phyloP scores from a whole-genome alignment of 2,329 filamentous ascomycete genomes.

The Fusarium sp. region DNA sequence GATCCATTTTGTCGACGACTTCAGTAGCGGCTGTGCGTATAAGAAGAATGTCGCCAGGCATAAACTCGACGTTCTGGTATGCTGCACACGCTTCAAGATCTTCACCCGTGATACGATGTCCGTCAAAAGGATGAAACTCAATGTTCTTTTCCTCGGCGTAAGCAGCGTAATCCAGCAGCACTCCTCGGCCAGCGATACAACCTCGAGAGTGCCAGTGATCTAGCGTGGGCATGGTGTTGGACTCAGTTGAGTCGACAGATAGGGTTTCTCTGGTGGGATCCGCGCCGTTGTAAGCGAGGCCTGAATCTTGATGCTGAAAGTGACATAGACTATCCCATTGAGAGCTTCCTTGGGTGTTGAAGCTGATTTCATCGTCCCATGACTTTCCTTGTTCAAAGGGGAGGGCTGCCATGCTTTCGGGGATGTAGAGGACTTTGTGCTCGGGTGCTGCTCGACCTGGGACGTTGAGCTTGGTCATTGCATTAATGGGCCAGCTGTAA shows the following conservation, averaged over 20 bases:
- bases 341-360: conserved; percentile 66
- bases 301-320: conserved; percentile 57
- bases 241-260: conserved; percentile 14
- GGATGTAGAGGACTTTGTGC: conserved; percentile 53
- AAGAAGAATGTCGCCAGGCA: conserved; percentile 73
- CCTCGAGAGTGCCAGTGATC: conserved; percentile 62
- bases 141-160: conserved; percentile 63
- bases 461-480: conserved; percentile 46
- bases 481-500: conserved; percentile 30
- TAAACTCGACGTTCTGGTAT: conserved; percentile 71
- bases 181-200: conserved; percentile 54
- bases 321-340: conserved; percentile 66
- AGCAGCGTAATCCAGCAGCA: conserved; percentile 65
- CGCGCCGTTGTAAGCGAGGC: conserved; percentile 62
- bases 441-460: conserved; percentile 34
- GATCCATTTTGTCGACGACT: conserved; percentile 61
- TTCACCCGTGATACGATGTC: conserved; percentile 63
- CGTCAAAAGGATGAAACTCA: conserved; percentile 62
- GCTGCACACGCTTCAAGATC: conserved; percentile 69
- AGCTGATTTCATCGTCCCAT: conserved; percentile 61
- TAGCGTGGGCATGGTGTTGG: conserved; percentile 51
- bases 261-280: conserved; percentile 52
- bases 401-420: conserved; percentile 24
- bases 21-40: conserved; percentile 72
- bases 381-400: conserved; percentile 36